These are phyloP conservation scores for Apiotrichum montevideense DNA, from an alignment of 1,284 basidiomycete species.

Conservation along the genomic window DNA sequence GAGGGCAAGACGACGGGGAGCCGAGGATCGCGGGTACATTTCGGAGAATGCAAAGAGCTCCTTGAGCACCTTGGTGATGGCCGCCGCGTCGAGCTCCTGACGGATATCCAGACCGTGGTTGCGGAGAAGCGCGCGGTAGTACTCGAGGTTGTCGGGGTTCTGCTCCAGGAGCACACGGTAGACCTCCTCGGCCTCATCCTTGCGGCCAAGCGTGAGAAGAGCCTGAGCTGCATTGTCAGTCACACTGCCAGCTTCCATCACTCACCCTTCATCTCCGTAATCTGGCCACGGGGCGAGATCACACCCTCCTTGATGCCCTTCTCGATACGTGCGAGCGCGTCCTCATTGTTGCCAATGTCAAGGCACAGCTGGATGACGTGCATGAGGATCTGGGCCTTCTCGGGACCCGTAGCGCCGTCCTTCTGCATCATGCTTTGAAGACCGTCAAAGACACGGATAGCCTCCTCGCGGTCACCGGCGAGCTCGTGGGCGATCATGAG, in stretches of 20 bases:
- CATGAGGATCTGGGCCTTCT: conserved; percentile 77
- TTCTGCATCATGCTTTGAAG: conserved; percentile 51
- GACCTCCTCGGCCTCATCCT: conserved; percentile 65
- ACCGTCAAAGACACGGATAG: conserved; percentile 66
- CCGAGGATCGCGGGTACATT: conserved; percentile 62
- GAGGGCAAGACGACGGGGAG: conserved; percentile 67
- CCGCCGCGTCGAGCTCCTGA: conserved; percentile 36
- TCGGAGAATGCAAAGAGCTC: conserved; percentile 58
- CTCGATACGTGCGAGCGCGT: conserved; percentile 59
- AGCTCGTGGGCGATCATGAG: conserved; percentile 85
- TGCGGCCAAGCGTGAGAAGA: conserved; percentile 57
- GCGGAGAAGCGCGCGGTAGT: conserved; percentile 68
- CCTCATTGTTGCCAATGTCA: conserved; percentile 56
- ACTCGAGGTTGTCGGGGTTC: conserved; percentile 77
- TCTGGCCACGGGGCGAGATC: conserved; percentile 65
- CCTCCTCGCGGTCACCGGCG: conserved; percentile 65
- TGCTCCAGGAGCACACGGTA: conserved; percentile 76
- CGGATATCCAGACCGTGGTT: conserved; percentile 59
- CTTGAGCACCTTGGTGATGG: conserved; percentile 54
- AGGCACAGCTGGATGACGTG: conserved; percentile 77
- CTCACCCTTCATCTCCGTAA: conserved; percentile 66
- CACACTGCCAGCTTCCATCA: neutral
- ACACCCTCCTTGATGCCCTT: conserved; percentile 58
- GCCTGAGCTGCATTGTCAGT: conserved; percentile 43
- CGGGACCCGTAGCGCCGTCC: conserved; percentile 53